Evolutionary conservation across 2,329 filamentous ascomycete genomes (phyloP), one percentile per base, ranked within the genome.

Genomic region (Cladosporium sp.): DNA sequence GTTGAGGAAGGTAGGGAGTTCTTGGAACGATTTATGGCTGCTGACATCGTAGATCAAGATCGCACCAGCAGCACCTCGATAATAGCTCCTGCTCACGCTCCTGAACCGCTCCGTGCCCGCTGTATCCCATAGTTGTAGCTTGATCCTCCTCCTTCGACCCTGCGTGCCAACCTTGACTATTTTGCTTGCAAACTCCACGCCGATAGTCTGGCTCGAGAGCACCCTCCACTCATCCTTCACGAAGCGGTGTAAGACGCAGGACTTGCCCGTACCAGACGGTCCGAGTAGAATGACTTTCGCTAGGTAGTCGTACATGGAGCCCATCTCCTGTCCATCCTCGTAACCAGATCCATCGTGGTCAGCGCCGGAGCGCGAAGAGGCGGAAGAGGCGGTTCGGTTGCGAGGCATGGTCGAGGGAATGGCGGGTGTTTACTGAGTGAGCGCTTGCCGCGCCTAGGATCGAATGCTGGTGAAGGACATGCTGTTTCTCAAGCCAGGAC

Each of bases 231-330:
- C 90, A 64, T 84, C 86, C 72, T 96, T 96, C 59, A 97, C 86
- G 69, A 97, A 97, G 58, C 93, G 88, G 71, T 99, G 93, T 29
- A 99, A 76, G 38, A 99, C 77, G 70, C 93, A 97, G 40, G 92
- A 97, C 70, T 99, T 99, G 73, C 93, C 93, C 57, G 88, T 88
- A 59, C 91, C 91, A 68, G 89, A 96, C 29, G 93, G 93, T 37
- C 93, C 93, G 9, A 99, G 78, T 54, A 99, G 77, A 64, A 99
- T 95, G 60, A 97, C 85, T 75, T 99, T 99, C 59, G 91, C 93
- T 39, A 99, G 80, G 69, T 97, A 97, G 73, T 99, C 93, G 73
- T 97, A 99, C 92, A 97, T 96, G 75, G 86, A 93, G 52, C 89
- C 90, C 64, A 99, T 80, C 73, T 99, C 93, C 88, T 96, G 72